A percentile compares a stretch with the other conserved stretches of the same genome.
phyloP scores from a whole-genome alignment of 441 rosid genomes.

The Bruguiera hainesii region DNA sequence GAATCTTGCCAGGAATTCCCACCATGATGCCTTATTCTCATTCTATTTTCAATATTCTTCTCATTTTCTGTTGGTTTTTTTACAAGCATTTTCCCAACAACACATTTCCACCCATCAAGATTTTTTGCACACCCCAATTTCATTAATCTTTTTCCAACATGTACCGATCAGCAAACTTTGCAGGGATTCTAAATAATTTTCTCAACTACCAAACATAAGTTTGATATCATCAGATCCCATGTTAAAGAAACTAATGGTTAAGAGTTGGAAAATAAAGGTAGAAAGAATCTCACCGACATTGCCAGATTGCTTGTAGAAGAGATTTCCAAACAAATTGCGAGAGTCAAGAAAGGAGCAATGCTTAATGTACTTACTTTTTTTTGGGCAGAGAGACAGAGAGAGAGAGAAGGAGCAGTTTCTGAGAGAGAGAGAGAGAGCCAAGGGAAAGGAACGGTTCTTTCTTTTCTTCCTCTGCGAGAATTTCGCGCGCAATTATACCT shows the following conservation, averaged over 20 bases:
- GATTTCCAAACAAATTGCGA: neutral
- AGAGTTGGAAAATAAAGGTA: neutral
- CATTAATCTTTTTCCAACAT: too few species aligned
- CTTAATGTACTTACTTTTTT: too few species aligned
- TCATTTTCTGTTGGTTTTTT: too few species aligned
- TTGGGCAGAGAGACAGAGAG: neutral
- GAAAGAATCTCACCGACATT: conserved; percentile 1
- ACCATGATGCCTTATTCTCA: too few species aligned
- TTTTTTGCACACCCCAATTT: too few species aligned
- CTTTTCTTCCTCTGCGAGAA: neutral
- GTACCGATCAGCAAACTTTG: too few species aligned
- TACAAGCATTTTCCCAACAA: too few species aligned
- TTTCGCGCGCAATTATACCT: neutral
- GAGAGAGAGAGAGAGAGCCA: neutral
- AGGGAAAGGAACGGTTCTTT: neutral
- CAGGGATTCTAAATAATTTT: too few species aligned
- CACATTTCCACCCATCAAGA: too few species aligned
- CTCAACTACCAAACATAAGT: neutral
- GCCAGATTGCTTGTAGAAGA: neutral
- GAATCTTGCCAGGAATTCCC: too few species aligned
- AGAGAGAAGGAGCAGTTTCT: neutral
- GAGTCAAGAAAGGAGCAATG: conserved; percentile 2
- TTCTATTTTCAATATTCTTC: too few species aligned
- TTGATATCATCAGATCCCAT: neutral
- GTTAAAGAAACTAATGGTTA: neutral